These are phyloP conservation scores for Diatrype stigma DNA, from an alignment of 2,329 filamentous ascomycete genomes.

Conservation along the genomic window DNA sequence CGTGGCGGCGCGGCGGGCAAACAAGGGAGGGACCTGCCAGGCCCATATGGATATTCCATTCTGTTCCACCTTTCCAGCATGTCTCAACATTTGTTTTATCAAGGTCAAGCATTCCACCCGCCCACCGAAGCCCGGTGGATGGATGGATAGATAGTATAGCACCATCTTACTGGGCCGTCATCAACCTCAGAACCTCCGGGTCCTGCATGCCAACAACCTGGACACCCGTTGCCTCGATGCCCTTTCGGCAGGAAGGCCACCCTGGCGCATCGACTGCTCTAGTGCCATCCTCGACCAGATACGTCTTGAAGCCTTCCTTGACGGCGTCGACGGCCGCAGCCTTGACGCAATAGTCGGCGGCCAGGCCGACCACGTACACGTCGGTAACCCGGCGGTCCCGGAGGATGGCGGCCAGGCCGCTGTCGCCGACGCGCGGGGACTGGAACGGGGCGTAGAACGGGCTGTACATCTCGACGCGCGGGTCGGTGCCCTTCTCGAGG, in stretches of 20 bases:
- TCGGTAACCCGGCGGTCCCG: conserved; percentile 60
- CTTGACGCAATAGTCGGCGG: conserved; percentile 86
- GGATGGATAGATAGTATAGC: too few species aligned
- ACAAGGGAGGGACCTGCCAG: too few species aligned
- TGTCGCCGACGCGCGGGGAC: conserved; percentile 55
- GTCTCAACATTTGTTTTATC: too few species aligned
- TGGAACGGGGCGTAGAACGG: conserved; percentile 81
- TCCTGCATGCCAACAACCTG: conserved; percentile 55
- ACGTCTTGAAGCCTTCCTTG: conserved; percentile 71
- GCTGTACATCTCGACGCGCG: conserved; percentile 85
- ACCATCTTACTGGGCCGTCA: conserved; percentile 30
- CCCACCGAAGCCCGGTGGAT: too few species aligned
- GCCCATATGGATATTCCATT: too few species aligned
- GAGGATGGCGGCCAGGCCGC: conserved; percentile 58
- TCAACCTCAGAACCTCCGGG: conserved; percentile 47
- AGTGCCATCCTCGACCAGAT: conserved; percentile 74
- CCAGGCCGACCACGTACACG: conserved; percentile 82
- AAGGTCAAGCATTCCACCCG: too few species aligned
- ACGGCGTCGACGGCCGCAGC: conserved; percentile 74
- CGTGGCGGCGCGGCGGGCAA: too few species aligned
- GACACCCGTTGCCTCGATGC: conserved; percentile 58
- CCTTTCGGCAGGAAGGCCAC: conserved; percentile 53
- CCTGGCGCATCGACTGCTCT: conserved; percentile 61
- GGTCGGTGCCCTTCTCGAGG: conserved; percentile 73
- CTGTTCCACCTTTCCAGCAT: too few species aligned